These are phyloP conservation scores for Aspergillus spinulosporus DNA, from an alignment of 2,329 filamentous ascomycete species.

Conservation along the genomic window DNA sequence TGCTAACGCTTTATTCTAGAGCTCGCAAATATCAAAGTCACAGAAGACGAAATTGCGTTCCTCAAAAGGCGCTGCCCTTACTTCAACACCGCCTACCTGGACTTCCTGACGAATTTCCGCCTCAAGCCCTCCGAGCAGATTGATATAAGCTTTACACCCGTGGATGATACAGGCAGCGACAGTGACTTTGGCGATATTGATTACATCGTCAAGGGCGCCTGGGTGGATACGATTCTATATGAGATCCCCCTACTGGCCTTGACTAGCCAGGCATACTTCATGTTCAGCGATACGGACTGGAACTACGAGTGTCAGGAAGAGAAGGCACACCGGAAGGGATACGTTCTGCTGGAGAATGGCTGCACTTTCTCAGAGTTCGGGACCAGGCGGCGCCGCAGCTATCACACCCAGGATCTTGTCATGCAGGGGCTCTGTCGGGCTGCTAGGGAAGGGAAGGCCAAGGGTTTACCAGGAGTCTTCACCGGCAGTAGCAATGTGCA, in stretches of 20 bases:
- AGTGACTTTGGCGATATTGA: slow-evolving; percentile 71
- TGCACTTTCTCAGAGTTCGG: slow-evolving; percentile 95
- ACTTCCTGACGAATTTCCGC: slow-evolving; percentile 77
- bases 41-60: slow-evolving; percentile 76
- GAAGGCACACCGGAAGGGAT: slow-evolving; percentile 78
- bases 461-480: slow-evolving; percentile 69
- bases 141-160: slow-evolving; percentile 62
- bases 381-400: slow-evolving; percentile 82
- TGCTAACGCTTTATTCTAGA: slow-evolving; percentile 50
- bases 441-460: slow-evolving; percentile 66
- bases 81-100: slow-evolving; percentile 73
- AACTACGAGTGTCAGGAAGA: slow-evolving; percentile 82
- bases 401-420: slow-evolving; percentile 90
- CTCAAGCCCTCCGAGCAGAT: slow-evolving; percentile 81
- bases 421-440: slow-evolving; percentile 82
- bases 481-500: slow-evolving; percentile 95
- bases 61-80: slow-evolving; percentile 78
- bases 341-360: slow-evolving; percentile 72
- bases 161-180: slow-evolving; percentile 60
- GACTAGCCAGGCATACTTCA: slow-evolving; percentile 95
- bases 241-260: slow-evolving; percentile 92
- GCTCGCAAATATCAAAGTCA: slow-evolving; percentile 77
- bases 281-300: slow-evolving; percentile 94
- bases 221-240: slow-evolving; percentile 95
- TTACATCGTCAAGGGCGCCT: slow-evolving; percentile 75